phyloP scores from a whole-genome alignment of 495 filamentous ascomycete genomes.

The Aspergillus heteromorphus region DNA sequence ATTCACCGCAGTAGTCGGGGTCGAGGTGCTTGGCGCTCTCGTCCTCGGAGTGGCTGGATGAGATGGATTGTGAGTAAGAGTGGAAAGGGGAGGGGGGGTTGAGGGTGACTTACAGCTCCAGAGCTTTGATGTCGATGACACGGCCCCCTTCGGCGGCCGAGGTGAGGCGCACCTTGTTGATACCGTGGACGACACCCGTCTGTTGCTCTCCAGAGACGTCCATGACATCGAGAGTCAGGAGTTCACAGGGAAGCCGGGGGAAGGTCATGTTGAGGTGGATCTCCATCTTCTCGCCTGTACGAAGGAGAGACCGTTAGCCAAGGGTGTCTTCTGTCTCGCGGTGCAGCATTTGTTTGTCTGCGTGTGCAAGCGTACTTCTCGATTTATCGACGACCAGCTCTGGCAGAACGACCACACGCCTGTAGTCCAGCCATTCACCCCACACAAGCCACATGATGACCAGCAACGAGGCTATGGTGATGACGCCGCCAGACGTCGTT shows the following conservation, averaged over 20 bases:
- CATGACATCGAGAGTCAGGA: conserved; percentile 96
- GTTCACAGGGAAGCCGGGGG: conserved; percentile 87
- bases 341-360: background rate
- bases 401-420: conserved; percentile 77
- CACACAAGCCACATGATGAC: conserved; percentile 83
- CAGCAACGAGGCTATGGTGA: conserved; percentile 84
- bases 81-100: background rate
- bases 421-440: conserved; percentile 95
- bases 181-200: conserved; percentile 83
- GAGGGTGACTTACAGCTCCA: conserved; percentile 59
- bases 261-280: conserved; percentile 98
- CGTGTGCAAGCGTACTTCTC: conserved; percentile 57
- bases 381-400: conserved; percentile 96
- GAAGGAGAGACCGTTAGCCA: background rate
- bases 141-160: conserved; percentile 66
- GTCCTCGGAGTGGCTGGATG: conserved; percentile 54
- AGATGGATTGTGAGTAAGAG: background rate
- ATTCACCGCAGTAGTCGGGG: conserved; percentile 88
- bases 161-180: conserved; percentile 79
- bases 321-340: background rate
- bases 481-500: conserved; percentile 93
- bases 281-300: conserved; percentile 90
- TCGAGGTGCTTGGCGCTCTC: conserved; percentile 76
- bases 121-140: conserved; percentile 66
- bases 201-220: conserved; percentile 97